Conservation (phyloP, 2,329 filamentous ascomycete species). For the Curvularia sp. region DNA sequence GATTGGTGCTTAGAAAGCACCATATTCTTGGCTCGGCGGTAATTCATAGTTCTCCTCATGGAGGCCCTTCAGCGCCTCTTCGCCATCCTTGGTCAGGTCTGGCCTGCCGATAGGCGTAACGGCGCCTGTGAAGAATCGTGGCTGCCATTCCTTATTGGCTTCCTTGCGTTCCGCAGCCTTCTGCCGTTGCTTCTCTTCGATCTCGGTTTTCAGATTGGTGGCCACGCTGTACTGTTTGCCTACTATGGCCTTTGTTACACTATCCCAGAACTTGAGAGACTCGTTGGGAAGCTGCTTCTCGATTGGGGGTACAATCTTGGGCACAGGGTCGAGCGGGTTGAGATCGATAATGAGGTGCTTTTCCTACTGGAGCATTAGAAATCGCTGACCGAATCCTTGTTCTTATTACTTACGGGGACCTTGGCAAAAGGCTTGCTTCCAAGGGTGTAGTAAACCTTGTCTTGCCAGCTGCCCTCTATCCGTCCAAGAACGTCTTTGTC, state of each 20-base stretch:
- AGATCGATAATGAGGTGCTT: constrained; percentile 84
- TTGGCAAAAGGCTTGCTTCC: constrained; percentile 55
- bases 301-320: constrained; percentile 79
- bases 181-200: constrained; percentile 87
- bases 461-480: constrained; percentile 86
- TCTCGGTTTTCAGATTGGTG: constrained; percentile 84
- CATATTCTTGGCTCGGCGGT: constrained; percentile 53
- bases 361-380: constrained; percentile 43
- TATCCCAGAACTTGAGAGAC: constrained; percentile 84
- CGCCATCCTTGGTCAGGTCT: constrained; percentile 68
- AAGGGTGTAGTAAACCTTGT: constrained; percentile 68
- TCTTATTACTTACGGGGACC: constrained; percentile 60
- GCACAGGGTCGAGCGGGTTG: constrained; percentile 76
- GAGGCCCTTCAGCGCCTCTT: constrained; percentile 62
- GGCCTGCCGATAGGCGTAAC: constrained; percentile 68
- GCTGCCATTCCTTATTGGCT: constrained; percentile 74
- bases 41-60: constrained; percentile 61
- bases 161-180: constrained; percentile 82
- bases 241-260: constrained; percentile 84
- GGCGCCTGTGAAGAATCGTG: constrained; percentile 80
- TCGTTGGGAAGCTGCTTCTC: constrained; percentile 87
- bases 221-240: constrained; percentile 84
- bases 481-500: constrained; percentile 83
- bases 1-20: constrained; percentile 37
- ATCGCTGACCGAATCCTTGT: background rate